Conservation (phyloP, 805 yeast species). For the Zygosaccharomyces rouxii region DNA sequence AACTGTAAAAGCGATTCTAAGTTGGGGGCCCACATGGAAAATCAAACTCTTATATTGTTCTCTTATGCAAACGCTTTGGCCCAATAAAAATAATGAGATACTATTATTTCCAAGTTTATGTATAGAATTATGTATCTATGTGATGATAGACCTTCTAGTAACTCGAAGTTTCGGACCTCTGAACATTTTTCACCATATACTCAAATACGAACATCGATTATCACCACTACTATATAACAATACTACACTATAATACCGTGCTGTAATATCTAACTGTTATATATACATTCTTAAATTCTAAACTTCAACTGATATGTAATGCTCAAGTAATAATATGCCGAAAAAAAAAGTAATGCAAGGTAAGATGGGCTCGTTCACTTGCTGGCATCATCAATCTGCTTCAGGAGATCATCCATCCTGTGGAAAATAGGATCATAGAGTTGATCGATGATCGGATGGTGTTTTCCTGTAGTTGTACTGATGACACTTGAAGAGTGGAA, state of each 20-base stretch:
- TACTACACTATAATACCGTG: not conserved
- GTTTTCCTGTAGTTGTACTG: constrained; percentile 9
- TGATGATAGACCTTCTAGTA: not conserved
- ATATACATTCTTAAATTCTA: not conserved
- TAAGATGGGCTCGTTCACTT: not conserved
- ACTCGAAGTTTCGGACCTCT: constrained; percentile 1
- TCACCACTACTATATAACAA: not conserved
- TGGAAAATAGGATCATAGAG: constrained; percentile 56
- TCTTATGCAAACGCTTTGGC: not conserved
- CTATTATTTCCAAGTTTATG: not conserved
- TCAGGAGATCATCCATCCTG: constrained; percentile 39
- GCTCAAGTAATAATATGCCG: constrained; percentile 1
- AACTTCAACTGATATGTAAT: constrained; percentile 1
- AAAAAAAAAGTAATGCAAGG: not conserved
- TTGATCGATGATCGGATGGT: constrained; percentile 47
- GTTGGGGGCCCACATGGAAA: constrained; percentile 61
- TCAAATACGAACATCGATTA: constrained; percentile 4
- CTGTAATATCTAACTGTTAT: not conserved
- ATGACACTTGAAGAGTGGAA: constrained; percentile 4
- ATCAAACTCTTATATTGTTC: not conserved
- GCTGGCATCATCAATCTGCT: constrained; percentile 23
- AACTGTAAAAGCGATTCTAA: constrained; percentile 58
- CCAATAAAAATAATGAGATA: not conserved
- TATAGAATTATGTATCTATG: not conserved
- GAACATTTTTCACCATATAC: constrained; percentile 2